Conservation (phyloP, 106 monocot species). For the Narthecium ossifragum region DNA sequence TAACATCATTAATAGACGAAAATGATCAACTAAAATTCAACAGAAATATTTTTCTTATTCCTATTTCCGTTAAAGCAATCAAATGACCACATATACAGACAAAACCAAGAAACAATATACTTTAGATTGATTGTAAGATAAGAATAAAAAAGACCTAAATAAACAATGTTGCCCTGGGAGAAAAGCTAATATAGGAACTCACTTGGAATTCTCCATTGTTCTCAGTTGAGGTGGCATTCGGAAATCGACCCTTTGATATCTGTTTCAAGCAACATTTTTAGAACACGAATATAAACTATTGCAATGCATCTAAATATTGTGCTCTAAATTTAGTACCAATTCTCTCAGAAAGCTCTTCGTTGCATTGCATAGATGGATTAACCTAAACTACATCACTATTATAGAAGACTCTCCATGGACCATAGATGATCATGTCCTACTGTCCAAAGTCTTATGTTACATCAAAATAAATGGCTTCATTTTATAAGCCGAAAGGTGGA, state of each 20-base stretch:
- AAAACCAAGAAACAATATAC: neutral
- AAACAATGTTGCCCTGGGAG: neutral
- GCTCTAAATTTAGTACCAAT: no score
- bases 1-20: no score
- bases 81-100: neutral
- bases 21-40: neutral
- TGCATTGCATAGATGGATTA: no score
- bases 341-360: no score
- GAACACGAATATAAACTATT: no score
- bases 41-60: neutral
- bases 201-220: conserved; percentile 15
- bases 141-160: neutral
- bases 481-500: no score
- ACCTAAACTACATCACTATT: no score
- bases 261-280: conserved; percentile 16
- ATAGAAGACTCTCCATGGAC: no score
- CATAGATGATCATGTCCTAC: no score
- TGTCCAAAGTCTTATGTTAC: no score
- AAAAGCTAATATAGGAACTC: conserved; percentile 6
- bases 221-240: conserved; percentile 45
- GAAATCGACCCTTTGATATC: conserved; percentile 78
- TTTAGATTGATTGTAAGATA: neutral
- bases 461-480: no score
- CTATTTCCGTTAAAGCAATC: neutral
- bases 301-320: no score